Percentiles rank a stretch among this genome's conserved stretches.
These are phyloP conservation scores for Tulasnella sp. DNA, from an alignment of 768 basidiomycete genomes.

Conservation along the genomic window DNA sequence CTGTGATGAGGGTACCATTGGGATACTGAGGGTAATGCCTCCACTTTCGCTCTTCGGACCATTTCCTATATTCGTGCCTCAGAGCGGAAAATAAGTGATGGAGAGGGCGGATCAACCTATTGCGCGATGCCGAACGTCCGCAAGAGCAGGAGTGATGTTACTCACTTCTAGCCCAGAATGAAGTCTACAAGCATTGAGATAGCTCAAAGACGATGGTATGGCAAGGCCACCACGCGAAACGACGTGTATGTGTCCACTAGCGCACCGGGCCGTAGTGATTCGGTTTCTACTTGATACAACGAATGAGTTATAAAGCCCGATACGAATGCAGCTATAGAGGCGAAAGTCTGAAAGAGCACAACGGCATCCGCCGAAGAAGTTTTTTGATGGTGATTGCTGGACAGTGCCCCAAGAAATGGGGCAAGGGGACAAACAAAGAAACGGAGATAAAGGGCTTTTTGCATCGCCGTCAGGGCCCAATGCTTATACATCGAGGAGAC, in stretches of 20 bases:
- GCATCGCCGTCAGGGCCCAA: too few relatives aligned
- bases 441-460: too few relatives aligned
- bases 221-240: neutral
- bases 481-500: too few relatives aligned
- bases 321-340: too few relatives aligned
- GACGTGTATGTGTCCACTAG: too few relatives aligned
- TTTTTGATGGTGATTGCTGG: too few relatives aligned
- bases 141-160: neutral
- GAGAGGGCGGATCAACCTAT: neutral
- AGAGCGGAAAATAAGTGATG: neutral
- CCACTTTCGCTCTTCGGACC: neutral
- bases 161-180: neutral
- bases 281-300: too few relatives aligned
- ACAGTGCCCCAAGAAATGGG: too few relatives aligned
- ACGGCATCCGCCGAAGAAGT: neutral
- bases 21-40: neutral
- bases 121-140: neutral
- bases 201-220: neutral
- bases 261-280: too few relatives aligned
- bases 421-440: too few relatives aligned
- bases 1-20: neutral
- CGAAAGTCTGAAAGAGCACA: neutral
- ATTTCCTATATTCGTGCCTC: neutral
- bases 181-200: neutral
- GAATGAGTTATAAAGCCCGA: too few relatives aligned